These are phyloP conservation scores for Penicillium macrosclerotiorum DNA, from an alignment of 495 filamentous ascomycete genomes.

Conservation along the genomic window DNA sequence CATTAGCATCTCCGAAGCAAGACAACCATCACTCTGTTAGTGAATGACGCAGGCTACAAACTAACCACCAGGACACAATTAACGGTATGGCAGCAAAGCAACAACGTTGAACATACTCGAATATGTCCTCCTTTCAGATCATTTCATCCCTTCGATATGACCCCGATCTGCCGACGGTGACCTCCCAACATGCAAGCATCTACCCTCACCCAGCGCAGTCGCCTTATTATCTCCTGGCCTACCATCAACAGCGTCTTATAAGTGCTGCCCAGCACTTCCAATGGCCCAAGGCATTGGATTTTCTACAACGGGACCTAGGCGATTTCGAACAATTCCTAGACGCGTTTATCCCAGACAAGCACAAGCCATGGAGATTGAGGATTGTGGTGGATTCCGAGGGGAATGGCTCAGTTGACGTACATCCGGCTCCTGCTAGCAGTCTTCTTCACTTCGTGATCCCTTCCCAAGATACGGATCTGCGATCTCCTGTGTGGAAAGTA, in stretches of 20 bases:
- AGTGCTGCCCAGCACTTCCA: constrained; percentile 67
- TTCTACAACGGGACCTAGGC: constrained; percentile 29
- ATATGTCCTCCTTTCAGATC: constrained; percentile 49
- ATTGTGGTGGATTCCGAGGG: constrained; percentile 53
- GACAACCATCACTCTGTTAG: neutral
- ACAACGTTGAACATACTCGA: neutral
- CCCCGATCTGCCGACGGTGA: constrained; percentile 50
- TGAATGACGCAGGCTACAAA: constrained; percentile 6
- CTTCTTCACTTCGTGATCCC: constrained; percentile 55
- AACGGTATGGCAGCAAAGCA: neutral
- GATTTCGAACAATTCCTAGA: constrained; percentile 32
- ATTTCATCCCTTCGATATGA: constrained; percentile 79
- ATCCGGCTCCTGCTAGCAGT: constrained; percentile 46
- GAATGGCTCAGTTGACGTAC: constrained; percentile 45
- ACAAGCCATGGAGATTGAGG: constrained; percentile 50
- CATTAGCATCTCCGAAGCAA: too few species aligned
- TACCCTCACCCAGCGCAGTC: constrained; percentile 42
- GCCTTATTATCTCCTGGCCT: constrained; percentile 81
- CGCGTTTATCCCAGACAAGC: constrained; percentile 32
- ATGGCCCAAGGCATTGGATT: constrained; percentile 44
- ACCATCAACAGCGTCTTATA: constrained; percentile 81
- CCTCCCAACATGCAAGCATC: constrained; percentile 39
- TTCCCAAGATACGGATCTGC: constrained; percentile 9
- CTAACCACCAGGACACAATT: constrained; percentile 4
- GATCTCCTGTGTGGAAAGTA: constrained; percentile 40